Evolutionary conservation across 371 early-diverging fungal species (phyloP).

Genomic region (Choanephora cucurbitarum): DNA sequence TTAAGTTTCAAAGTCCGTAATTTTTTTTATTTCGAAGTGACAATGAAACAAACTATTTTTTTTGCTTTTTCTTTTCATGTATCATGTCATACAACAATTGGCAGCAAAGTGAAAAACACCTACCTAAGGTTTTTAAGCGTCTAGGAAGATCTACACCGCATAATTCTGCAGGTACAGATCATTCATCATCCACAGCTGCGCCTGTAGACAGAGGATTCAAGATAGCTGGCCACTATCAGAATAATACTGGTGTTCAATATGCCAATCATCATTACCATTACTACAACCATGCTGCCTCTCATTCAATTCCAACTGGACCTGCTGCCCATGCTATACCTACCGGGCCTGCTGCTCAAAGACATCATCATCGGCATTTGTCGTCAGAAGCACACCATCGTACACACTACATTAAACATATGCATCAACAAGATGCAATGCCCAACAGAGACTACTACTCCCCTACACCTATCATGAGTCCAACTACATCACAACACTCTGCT

Average conservation of each 20-base stretch:
- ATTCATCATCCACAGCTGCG: neutral
- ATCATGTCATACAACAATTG: neutral
- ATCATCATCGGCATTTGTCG: no score
- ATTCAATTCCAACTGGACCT: neutral
- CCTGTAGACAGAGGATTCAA: neutral
- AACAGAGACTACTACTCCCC: no score
- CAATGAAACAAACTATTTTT: no score
- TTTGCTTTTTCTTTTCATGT: neutral
- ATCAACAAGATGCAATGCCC: no score
- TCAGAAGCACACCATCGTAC: no score
- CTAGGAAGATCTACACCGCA: neutral
- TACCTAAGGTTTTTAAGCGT: neutral
- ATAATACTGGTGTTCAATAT: neutral
- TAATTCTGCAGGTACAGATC: neutral
- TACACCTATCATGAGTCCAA: no score
- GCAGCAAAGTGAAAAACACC: neutral
- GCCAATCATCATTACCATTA: neutral
- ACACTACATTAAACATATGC: no score
- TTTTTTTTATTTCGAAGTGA: no score
- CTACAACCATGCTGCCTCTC: neutral
- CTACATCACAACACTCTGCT: no score
- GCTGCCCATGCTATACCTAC: neutral
- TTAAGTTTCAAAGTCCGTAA: no score
- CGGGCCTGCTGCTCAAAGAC: neutral
- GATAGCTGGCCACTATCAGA: neutral